Evolutionary conservation across 1,139 yeast species (phyloP), one percentile per base, ranked within the genome.

Genomic region (Spathaspora sp.): DNA sequence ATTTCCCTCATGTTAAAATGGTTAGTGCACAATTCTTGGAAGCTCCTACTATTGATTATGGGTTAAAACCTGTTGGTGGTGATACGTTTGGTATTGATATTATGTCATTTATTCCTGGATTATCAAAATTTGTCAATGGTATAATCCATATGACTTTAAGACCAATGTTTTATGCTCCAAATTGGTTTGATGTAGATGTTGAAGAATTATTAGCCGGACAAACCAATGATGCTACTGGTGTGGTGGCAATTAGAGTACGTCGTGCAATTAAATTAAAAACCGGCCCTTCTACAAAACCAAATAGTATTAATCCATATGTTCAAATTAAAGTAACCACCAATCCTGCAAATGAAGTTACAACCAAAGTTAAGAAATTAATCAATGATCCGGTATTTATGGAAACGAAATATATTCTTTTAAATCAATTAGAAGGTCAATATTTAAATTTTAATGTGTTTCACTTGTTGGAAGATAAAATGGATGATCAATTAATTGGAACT

Each of bases 61-160:
- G 83, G 17, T 78, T 87, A 68, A 86, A 86, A 60, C 95, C 95
- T n/a, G 86, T 86, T 46, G 93, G 93, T 63, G 95, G 95, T 67
- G 91, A 86, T 60, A 83, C 90, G 15, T 75, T 86, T 51, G 95
- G 95, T 52, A 62, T 87, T 46, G 95, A 87, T 68, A 80, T 87
- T 52, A 87, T 87, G 95, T 82, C 91, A 1, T 76, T 86, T 55
- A 78, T 87, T 53, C 95, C 95, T 4, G 93, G 93, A 50, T 78
- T 87, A 59, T 77, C 89, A 31, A 72, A 82, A n/a, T 82, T 86
- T 58, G 90, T 87, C 46, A 85, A 83, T 52, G 75, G 80, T 40
- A 74, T 84, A 61, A 81, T 86, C 58, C 86, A 86, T 63, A 69
- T 87, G 38, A 83, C 72, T 54, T 82, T 82, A 60, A 84, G 87